These are phyloP conservation scores for Gnetum montanum DNA, from an alignment of 75 land plant genomes.

Conservation along the genomic window DNA sequence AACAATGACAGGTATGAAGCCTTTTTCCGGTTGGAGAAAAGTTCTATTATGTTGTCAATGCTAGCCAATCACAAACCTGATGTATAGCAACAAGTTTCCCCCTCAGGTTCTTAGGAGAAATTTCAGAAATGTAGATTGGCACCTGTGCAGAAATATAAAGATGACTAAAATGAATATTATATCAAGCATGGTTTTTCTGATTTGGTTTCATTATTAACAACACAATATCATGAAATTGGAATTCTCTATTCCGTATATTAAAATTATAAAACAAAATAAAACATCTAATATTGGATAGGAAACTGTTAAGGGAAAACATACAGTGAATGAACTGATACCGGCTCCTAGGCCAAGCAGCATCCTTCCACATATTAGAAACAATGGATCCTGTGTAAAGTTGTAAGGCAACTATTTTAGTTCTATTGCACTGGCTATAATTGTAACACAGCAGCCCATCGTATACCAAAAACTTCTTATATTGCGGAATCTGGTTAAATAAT, in stretches of 20 bases:
- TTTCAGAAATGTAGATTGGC: slow-evolving; percentile 78
- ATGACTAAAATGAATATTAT: not conserved
- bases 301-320: slow-evolving; percentile 8
- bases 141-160: slow-evolving; percentile 29
- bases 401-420: not conserved
- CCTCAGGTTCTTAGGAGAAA: slow-evolving; percentile 64
- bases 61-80: slow-evolving; percentile 50
- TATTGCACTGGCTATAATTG: not conserved
- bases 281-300: not conserved
- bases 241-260: not conserved
- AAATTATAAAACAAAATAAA: no score
- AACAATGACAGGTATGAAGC: no score
- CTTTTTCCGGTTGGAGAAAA: no score
- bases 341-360: slow-evolving; percentile 47
- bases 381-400: slow-evolving; percentile 23
- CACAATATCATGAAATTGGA: no score
- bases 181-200: not conserved
- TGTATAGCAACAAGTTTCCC: slow-evolving; percentile 52
- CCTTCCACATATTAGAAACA: slow-evolving; percentile 52
- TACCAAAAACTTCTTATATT: no score
- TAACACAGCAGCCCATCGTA: not conserved
- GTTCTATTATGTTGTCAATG: slow-evolving; percentile 1
- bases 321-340: slow-evolving; percentile 60
- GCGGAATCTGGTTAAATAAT: no score
- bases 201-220: not conserved